A percentile compares a stretch with the other conserved stretches of the same genome.
Conservation (phyloP, 1,284 basidiomycete genomes). For the Ceratobasidium sp. region DNA sequence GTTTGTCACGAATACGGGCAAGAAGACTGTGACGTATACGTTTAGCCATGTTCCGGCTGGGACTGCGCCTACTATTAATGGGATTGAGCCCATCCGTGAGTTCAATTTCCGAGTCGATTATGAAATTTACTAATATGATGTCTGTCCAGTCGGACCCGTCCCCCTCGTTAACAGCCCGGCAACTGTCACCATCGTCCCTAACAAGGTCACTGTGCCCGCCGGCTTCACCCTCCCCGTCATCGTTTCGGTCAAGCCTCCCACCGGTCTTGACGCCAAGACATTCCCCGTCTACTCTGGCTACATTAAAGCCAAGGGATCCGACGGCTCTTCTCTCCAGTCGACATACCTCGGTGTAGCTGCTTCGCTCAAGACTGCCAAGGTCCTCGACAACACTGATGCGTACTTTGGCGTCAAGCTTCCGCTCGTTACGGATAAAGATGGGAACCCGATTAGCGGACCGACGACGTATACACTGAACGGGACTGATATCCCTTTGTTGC, state of each 20-base stretch:
- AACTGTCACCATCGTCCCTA: constrained; percentile 46
- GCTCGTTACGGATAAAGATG: not conserved
- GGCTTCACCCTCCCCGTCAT: constrained; percentile 46
- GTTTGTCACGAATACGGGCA: constrained; percentile 49
- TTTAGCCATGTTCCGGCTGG: constrained; percentile 49
- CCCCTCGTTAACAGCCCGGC: constrained; percentile 48
- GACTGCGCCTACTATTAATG: constrained; percentile 58
- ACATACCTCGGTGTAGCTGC: constrained; percentile 52
- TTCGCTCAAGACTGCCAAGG: constrained; percentile 51
- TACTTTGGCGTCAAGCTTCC: constrained; percentile 38
- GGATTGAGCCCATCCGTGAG: constrained; percentile 49
- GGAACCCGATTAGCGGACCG: not conserved
- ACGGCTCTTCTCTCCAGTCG: constrained; percentile 42
- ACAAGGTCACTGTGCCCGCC: constrained; percentile 48
- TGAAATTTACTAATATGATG: not conserved
- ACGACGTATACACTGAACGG: constrained; percentile 49
- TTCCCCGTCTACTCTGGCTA: constrained; percentile 52
- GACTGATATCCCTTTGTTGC: constrained; percentile 33
- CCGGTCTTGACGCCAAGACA: constrained; percentile 47
- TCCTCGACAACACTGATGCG: constrained; percentile 49
- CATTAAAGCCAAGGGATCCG: constrained; percentile 44
- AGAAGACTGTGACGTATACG: constrained; percentile 47
- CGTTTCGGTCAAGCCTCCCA: constrained; percentile 49
- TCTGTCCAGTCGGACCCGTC: constrained; percentile 47
- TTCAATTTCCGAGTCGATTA: not conserved